Evolutionary conservation across 495 filamentous ascomycete species (phyloP).

Genomic region (Xylaria sp.): DNA sequence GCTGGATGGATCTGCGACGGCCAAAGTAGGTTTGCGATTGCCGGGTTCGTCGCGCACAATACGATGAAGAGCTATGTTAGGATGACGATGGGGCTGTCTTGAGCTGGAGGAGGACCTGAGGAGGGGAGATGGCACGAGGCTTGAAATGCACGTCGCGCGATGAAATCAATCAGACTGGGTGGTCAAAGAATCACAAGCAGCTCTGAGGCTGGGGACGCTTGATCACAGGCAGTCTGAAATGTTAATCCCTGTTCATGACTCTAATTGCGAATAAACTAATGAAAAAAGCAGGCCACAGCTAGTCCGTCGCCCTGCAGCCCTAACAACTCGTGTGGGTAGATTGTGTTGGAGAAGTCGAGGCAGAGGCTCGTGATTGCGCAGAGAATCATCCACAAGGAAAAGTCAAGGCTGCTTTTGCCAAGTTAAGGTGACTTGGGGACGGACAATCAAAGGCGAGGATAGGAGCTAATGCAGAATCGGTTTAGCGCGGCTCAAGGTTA

Average conservation of each 20-base stretch:
- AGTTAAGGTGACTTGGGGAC: conserved; percentile 16
- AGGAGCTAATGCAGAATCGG: conserved; percentile 15
- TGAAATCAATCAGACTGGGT: background rate
- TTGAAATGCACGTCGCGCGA: background rate
- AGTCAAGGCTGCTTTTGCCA: conserved; percentile 14
- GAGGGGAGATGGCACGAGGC: background rate
- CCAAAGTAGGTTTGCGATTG: background rate
- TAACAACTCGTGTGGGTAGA: background rate
- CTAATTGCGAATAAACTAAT: conserved; percentile 6
- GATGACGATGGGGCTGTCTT: background rate
- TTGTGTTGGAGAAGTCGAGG: conserved; percentile 22
- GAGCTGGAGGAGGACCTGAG: background rate
- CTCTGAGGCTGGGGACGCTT: conserved; percentile 25
- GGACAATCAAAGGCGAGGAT: conserved; percentile 32
- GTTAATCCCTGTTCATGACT: conserved; percentile 25
- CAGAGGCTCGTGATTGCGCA: conserved; percentile 10
- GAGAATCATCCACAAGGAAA: conserved; percentile 29
- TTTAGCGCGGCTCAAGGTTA: conserved; percentile 35
- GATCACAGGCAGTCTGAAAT: conserved; percentile 14
- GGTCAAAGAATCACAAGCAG: conserved; percentile 17
- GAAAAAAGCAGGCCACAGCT: background rate
- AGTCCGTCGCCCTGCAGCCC: conserved; percentile 1
- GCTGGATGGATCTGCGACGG: background rate
- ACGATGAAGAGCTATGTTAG: background rate
- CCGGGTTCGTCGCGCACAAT: background rate